A percentile compares a stretch with the other conserved stretches of the same genome.
phyloP scores from a whole-genome alignment of 2,329 filamentous ascomycete genomes.

The Pyrenophora graminea region DNA sequence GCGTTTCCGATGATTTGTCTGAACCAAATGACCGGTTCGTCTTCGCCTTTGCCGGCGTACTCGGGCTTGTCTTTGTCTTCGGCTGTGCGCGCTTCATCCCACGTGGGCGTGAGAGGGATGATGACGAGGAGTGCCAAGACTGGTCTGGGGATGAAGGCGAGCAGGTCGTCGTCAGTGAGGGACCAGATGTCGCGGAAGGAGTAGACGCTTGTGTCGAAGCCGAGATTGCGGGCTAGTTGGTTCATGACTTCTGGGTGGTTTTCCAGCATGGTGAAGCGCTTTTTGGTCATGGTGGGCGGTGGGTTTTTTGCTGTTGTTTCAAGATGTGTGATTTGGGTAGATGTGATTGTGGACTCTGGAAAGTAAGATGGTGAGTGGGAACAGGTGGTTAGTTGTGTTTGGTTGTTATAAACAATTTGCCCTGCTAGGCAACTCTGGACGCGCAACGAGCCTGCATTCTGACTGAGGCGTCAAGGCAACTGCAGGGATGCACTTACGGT shows the following conservation, averaged over 20 bases:
- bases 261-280: constrained; percentile 44
- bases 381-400: not conserved
- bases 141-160: constrained; percentile 58
- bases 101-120: constrained; percentile 50
- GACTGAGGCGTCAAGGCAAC: not conserved
- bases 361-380: not conserved
- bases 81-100: constrained; percentile 46
- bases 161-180: constrained; percentile 55
- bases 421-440: constrained; percentile 11
- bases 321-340: too few relatives aligned
- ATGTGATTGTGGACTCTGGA: too few relatives aligned
- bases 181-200: constrained; percentile 60
- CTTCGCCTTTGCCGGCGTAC: constrained; percentile 54
- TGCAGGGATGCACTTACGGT: not conserved
- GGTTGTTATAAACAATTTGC: not conserved
- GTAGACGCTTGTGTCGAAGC: constrained; percentile 50
- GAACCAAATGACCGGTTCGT: constrained; percentile 63
- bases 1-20: constrained; percentile 63
- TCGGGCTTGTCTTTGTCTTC: constrained; percentile 48
- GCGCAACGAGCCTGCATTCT: not conserved
- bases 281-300: constrained; percentile 29
- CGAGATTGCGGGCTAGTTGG: constrained; percentile 55
- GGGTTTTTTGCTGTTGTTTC: too few relatives aligned
- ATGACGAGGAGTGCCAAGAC: constrained; percentile 60
- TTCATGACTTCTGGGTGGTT: constrained; percentile 62